Conservation (phyloP, 768 basidiomycete species). For the Hemileccinum impolitum region DNA sequence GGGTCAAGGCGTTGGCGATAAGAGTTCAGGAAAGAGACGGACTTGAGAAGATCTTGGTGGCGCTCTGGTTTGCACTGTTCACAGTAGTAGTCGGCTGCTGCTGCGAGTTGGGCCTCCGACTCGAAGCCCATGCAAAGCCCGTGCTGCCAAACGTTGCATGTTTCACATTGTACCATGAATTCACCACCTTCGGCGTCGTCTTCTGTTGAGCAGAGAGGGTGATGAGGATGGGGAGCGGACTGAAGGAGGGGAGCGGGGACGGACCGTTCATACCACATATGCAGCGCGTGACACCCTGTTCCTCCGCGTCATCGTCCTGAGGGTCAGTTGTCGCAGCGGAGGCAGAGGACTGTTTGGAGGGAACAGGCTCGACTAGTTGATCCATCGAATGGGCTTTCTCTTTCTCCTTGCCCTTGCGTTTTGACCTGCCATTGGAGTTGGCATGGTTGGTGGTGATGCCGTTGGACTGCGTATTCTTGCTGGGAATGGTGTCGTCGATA, state of each 20-base stretch:
- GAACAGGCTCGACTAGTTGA: conserved; percentile 26
- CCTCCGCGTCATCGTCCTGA: conserved; percentile 46
- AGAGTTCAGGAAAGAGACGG: conserved; percentile 30
- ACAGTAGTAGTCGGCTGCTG: conserved; percentile 88
- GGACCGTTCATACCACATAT: conserved; percentile 79
- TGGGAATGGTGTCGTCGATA: conserved; percentile 51
- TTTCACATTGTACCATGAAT: conserved; percentile 98
- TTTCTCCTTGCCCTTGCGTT: conserved; percentile 67
- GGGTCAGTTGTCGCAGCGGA: conserved; percentile 34
- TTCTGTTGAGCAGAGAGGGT: conserved; percentile 41
- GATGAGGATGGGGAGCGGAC: conserved; percentile 24
- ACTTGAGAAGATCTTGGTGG: conserved; percentile 82
- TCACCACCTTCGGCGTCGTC: conserved; percentile 83
- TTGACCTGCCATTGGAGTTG: conserved; percentile 41
- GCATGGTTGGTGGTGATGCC: conserved; percentile 28
- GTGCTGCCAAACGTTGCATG: conserved; percentile 98
- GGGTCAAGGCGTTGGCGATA: conserved; percentile 16
- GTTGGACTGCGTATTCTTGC: conserved; percentile 42
- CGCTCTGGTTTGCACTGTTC: conserved; percentile 88
- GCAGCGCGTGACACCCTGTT: conserved; percentile 70
- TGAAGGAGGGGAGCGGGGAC: conserved; percentile 25
- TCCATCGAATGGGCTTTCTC: conserved; percentile 43
- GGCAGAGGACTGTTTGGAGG: conserved; percentile 28
- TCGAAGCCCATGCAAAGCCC: conserved; percentile 94
- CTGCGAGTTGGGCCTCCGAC: conserved; percentile 66